Conservation (phyloP, 768 basidiomycete species). For the Cystofilobasidium capitatum region DNA sequence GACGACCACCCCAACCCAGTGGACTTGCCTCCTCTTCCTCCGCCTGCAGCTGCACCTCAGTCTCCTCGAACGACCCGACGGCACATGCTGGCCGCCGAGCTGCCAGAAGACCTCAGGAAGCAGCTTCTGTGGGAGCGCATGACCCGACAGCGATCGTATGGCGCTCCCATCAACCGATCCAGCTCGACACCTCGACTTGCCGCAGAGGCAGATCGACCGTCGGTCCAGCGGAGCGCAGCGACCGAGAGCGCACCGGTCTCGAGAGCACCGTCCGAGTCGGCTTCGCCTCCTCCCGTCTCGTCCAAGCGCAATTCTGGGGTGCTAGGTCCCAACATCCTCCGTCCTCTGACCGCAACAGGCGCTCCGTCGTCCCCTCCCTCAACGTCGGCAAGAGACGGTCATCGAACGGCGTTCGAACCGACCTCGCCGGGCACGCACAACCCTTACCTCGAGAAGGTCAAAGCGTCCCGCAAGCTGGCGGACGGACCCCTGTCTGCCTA, state of each 20-base stretch:
- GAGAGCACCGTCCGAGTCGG: neutral
- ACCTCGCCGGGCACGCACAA: neutral
- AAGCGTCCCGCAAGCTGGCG: constrained; percentile 7
- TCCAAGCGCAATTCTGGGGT: constrained; percentile 12
- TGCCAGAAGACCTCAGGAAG: constrained; percentile 71
- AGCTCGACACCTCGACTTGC: constrained; percentile 16
- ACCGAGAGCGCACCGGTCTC: constrained; percentile 2
- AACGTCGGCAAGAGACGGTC: neutral
- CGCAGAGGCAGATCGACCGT: neutral
- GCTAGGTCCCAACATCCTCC: constrained; percentile 15
- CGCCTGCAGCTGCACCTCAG: constrained; percentile 48
- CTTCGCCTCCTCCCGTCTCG: neutral
- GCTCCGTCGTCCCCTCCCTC: neutral
- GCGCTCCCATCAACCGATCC: constrained; percentile 7
- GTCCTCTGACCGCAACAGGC: constrained; percentile 19
- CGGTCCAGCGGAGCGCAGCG: neutral
- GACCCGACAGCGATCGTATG: constrained; percentile 32
- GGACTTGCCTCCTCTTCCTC: constrained; percentile 21
- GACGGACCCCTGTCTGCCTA: constrained; percentile 6
- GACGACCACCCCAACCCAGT: constrained; percentile 55
- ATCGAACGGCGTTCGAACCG: neutral
- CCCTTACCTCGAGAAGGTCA: constrained; percentile 6
- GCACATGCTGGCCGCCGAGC: constrained; percentile 71
- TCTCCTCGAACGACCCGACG: constrained; percentile 78
- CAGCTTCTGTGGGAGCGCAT: constrained; percentile 64